Percentiles rank a stretch among this genome's conserved stretches.
These are phyloP conservation scores for Trypanosoma brucei DNA, from an alignment of 208 protist genomes.

Conservation along the genomic window DNA sequence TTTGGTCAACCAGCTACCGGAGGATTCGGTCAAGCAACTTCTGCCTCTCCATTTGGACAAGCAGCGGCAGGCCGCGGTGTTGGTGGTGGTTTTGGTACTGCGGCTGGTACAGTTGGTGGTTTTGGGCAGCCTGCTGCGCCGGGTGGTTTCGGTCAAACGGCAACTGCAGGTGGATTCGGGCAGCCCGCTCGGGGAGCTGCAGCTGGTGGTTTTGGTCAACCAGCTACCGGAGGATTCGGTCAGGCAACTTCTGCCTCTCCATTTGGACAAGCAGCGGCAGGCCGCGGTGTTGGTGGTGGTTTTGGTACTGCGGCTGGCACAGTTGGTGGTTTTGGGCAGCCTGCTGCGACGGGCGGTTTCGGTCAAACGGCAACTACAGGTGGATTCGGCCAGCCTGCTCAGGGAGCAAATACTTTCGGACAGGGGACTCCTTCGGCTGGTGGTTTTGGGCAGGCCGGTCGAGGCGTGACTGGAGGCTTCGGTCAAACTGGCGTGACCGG, in stretches of 20 bases:
- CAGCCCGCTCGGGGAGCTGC: constrained; percentile 5
- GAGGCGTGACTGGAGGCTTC: constrained; percentile 15
- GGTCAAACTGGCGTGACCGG: constrained; percentile 5
- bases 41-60: constrained; percentile 27
- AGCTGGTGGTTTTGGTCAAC: constrained; percentile 17
- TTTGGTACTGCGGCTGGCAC: neutral
- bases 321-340: neutral
- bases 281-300: neutral
- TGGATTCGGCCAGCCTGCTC: neutral
- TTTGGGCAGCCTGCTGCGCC: constrained; percentile 25
- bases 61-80: constrained; percentile 22
- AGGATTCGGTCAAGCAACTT: constrained; percentile 37
- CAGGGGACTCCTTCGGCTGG: constrained; percentile 14
- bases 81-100: constrained; percentile 46
- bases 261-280: neutral
- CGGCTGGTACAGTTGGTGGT: constrained; percentile 2
- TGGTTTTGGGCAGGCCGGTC: constrained; percentile 2
- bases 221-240: constrained; percentile 26
- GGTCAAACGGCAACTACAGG: neutral
- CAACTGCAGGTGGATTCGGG: constrained; percentile 27
- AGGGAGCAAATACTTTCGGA: constrained; percentile 8
- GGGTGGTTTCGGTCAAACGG: constrained; percentile 12
- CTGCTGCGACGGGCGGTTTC: constrained; percentile 5
- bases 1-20: constrained; percentile 30
- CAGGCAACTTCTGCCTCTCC: constrained; percentile 19